Percentiles rank a stretch among this genome's conserved stretches.
Conservation (phyloP, 1,284 basidiomycete genomes). For the Ustilago curta region DNA sequence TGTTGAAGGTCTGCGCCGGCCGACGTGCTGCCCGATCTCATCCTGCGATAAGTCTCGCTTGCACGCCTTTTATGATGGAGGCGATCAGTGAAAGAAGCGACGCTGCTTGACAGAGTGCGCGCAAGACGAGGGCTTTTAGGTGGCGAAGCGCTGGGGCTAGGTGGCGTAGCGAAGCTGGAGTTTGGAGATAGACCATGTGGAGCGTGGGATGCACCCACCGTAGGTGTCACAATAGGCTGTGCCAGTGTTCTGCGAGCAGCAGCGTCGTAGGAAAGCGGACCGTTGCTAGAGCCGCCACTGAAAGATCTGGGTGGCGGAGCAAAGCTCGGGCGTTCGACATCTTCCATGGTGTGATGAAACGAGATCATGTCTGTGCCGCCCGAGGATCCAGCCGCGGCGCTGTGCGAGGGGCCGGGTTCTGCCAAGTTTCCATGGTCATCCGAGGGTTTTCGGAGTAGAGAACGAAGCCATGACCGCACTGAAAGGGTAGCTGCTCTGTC, state of each 20-base stretch:
- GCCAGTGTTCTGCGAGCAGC: slow-evolving; percentile 23
- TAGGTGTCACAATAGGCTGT: slow-evolving; percentile 29
- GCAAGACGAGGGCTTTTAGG: slow-evolving; percentile 22
- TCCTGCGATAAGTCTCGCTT: slow-evolving; percentile 36
- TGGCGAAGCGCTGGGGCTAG: slow-evolving; percentile 18
- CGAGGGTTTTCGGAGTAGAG: slow-evolving; percentile 22
- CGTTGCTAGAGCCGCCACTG: slow-evolving; percentile 35
- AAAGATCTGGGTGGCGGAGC: slow-evolving; percentile 40
- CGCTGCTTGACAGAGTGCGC: slow-evolving; percentile 25
- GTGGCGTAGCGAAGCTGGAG: slow-evolving; percentile 5
- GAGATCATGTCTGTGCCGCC: slow-evolving; percentile 41
- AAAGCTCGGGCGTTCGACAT: slow-evolving; percentile 23
- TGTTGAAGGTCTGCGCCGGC: slow-evolving; percentile 5
- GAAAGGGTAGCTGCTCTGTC: slow-evolving; percentile 19
- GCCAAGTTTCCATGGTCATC: slow-evolving; percentile 3
- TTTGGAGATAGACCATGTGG: slow-evolving; percentile 8
- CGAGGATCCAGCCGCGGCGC: not conserved
- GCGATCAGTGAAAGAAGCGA: slow-evolving; percentile 29
- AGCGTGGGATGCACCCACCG: slow-evolving; percentile 7
- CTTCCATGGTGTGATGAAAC: slow-evolving; percentile 45
- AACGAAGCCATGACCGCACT: slow-evolving; percentile 37
- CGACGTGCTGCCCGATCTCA: slow-evolving; percentile 30
- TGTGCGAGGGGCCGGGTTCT: slow-evolving; percentile 1
- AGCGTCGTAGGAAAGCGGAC: slow-evolving; percentile 17
- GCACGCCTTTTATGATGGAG: slow-evolving; percentile 36